Base-by-base conservation (phyloP, 2,329 filamentous ascomycete genomes). In the Metarhizium humberi region DNA sequence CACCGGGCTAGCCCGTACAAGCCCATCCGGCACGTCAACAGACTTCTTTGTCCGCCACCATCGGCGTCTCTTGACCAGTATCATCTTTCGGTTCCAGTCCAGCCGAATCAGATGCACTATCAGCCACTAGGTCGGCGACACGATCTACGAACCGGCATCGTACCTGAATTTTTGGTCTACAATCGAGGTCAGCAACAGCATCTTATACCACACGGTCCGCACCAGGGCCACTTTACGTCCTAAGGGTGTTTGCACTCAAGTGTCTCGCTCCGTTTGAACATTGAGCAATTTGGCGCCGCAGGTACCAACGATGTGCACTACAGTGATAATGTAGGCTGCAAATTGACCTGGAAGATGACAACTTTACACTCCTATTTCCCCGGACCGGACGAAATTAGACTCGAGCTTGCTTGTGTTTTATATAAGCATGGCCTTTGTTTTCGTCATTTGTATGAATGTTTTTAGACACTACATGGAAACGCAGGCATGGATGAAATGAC, bases 1-100 rank as follows among this genome's bases (percentile, higher is more conserved):
- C 90, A 96, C 67, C 83, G 94, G 55, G 86, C 88, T 59, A 97
- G 92, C 55, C 94, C 94, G 3, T 97, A 97, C 71, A 88, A 90
- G 60, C 92, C 92, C 1, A 87, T 96, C 43, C 87, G 92, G 53
- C 82, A 90, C 58, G 90, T 96, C 57, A 91, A 94, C 62, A 95
- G 90, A 0, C 80, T 97, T n/a, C 78, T 96, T 34, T 90, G 94
- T 56, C 92, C 92, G 36, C 90, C 91, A 6, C 88, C 91, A 0
- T 88, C 89, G 29, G 79, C 84, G 8, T 90, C 90, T 7, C 80
- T 95, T 59, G 86, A 92, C 59, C 81, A 88, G 62, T 87, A 90
- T 66, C 78, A 87, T 60, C 75, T 88, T 6, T 63, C 71, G 10
- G 65, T 81, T 68, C 72, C 75, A 76, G 63, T 81, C 68, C 72